A percentile compares a stretch with the other conserved stretches of the same genome.
These are phyloP conservation scores for Fagus crenata DNA, from an alignment of 306 rosid species.

Conservation along the genomic window DNA sequence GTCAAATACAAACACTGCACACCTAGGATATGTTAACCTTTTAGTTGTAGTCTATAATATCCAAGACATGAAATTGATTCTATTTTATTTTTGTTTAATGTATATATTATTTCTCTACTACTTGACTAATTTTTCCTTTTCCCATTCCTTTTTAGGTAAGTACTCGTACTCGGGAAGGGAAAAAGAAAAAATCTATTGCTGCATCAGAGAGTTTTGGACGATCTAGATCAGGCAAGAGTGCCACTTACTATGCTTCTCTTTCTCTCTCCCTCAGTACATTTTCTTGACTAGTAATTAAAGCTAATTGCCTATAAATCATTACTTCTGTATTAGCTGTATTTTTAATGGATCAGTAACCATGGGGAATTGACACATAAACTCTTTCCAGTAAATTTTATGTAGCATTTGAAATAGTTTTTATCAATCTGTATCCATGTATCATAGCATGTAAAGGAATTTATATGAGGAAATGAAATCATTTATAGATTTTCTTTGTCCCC, in stretches of 20 bases:
- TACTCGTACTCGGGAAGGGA: not conserved
- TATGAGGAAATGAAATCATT: too few species aligned
- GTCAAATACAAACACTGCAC: too few species aligned
- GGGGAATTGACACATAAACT: not conserved
- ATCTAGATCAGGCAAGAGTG: constrained; percentile 65
- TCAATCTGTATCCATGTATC: too few species aligned
- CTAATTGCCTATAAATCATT: not conserved
- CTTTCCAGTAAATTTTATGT: not conserved
- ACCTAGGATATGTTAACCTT: too few species aligned
- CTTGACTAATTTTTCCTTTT: too few species aligned
- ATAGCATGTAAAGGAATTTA: too few species aligned
- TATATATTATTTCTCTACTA: too few species aligned
- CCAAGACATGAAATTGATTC: too few species aligned
- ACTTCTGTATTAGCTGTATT: not conserved
- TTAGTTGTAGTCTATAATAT: too few species aligned
- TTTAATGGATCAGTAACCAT: not conserved
- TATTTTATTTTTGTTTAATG: too few species aligned
- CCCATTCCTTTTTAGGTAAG: constrained; percentile 23
- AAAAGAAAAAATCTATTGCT: constrained; percentile 19
- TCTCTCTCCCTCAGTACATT: not conserved
- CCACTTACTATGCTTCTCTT: not conserved
- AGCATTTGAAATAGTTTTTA: not conserved
- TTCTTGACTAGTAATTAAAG: not conserved
- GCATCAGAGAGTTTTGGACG: constrained; percentile 49
- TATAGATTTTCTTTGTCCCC: not conserved